A percentile compares a stretch with the other conserved stretches of the same genome.
Conservation (phyloP, 306 rosid genomes). For the Glycine tomentella region DNA sequence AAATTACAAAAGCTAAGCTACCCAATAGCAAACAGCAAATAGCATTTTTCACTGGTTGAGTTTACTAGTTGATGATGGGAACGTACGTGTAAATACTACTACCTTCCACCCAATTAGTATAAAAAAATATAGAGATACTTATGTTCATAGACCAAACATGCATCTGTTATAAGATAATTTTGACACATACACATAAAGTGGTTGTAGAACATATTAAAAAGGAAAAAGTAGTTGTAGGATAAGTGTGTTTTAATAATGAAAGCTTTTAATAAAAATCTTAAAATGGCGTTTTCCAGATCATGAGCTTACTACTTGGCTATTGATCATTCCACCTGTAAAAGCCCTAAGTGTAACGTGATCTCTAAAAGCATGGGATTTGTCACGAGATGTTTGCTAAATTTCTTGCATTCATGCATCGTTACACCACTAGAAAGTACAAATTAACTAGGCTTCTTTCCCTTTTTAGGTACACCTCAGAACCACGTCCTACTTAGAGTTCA, state of each 20-base stretch:
- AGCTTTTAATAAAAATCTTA: not conserved
- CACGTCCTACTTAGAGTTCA: conserved; percentile 46
- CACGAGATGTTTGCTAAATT: conserved; percentile 55
- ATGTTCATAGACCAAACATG: conserved; percentile 32
- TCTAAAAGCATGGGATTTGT: conserved; percentile 41
- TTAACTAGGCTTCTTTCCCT: conserved; percentile 6
- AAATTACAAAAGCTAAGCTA: conserved; percentile 7
- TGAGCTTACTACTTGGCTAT: conserved; percentile 44
- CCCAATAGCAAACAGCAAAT: conserved; percentile 7
- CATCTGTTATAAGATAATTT: conserved; percentile 37
- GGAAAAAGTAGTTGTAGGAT: conserved; percentile 40
- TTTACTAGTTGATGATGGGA: conserved; percentile 21
- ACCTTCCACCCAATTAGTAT: conserved; percentile 13
- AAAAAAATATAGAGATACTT: conserved; percentile 16
- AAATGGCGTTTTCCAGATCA: conserved; percentile 48
- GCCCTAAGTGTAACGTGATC: conserved; percentile 51
- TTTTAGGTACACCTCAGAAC: conserved; percentile 41
- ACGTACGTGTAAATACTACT: not conserved
- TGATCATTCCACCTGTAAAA: conserved; percentile 55
- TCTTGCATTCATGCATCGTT: conserved; percentile 17
- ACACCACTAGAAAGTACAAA: conserved; percentile 20
- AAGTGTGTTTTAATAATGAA: conserved; percentile 36
- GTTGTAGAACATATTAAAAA: conserved; percentile 34
- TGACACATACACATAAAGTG: conserved; percentile 42
- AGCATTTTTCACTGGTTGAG: conserved; percentile 29